Evolutionary conservation across 768 basidiomycete species (phyloP), one percentile per base, ranked within the genome.

Genomic region (Amanita exitialis): DNA sequence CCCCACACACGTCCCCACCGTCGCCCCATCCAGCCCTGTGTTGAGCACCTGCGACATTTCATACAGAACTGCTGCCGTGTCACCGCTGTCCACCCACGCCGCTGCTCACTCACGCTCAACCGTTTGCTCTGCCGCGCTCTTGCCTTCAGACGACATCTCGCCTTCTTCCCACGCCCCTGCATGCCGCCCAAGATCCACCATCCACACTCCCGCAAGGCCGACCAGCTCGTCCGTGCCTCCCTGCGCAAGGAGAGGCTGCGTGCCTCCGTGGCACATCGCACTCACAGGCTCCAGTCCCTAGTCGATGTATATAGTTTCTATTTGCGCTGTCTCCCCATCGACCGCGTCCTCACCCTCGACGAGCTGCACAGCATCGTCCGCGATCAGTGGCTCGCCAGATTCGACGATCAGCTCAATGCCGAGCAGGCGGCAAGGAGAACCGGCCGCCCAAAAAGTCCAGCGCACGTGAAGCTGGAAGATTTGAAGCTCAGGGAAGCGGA

Each of bases 11-110:
- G 87, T 92, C 32, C 86, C 90, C n/a, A 95, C 77, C 2, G 89
- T 90, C 62, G 91, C 87, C 59, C 87, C 90, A 69, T 94, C 90
- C 37, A 95, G 74, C 52, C 84, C 80, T 0, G 92, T 93, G 56
- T 92, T 87, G 45, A 95, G 68, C 42, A 94, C 67, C 66, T 92
- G 89, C 16, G 92, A 91, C 50, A 95, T 87, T 53, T 93, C 90
- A 60, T 83, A 77, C 21, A 95, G 73, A 56, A 86, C 92, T 95
- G 56, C 46, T 3, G 6, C 18, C 44, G 23, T n/a, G 30, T 41
- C 34, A 46, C 25, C 32, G 37, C 7, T 8, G 25, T 10, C 15
- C 47, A n/a, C 10, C 6, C 27, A 37, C 21, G 27, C 18, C 21
- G n/a, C 3, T 25, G 30, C 25, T 23, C 39, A 74, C 82, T 53